These are phyloP conservation scores for Globisporangium cederbergense DNA, from an alignment of 352 stramenopile genomes.

Conservation along the genomic window DNA sequence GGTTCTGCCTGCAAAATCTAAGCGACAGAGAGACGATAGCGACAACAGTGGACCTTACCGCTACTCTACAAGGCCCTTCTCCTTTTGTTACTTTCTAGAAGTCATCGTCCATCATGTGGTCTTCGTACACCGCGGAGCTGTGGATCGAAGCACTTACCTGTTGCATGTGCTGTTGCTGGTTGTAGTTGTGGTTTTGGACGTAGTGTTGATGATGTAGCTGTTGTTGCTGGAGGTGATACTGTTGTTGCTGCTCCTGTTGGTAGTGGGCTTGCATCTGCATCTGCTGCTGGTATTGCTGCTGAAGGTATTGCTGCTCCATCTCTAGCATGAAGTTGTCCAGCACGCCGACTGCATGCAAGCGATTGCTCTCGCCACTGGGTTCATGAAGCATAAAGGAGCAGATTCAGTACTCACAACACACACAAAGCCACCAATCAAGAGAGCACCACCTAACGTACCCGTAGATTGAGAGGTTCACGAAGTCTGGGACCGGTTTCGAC, in stretches of 20 bases:
- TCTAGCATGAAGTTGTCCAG: constrained; percentile 60
- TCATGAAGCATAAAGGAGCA: not conserved
- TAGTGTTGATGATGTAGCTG: constrained; percentile 25
- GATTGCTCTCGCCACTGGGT: constrained; percentile 36
- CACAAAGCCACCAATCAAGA: not conserved
- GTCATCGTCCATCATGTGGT: constrained; percentile 65
- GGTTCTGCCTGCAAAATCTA: not conserved
- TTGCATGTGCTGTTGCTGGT: constrained; percentile 21
- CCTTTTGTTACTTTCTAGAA: constrained; percentile 20
- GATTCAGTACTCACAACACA: not conserved
- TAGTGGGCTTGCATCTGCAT: constrained; percentile 24
- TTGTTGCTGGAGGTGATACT: constrained; percentile 22
- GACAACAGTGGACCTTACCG: constrained; percentile 2
- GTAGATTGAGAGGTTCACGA: constrained; percentile 69
- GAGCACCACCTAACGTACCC: constrained; percentile 29
- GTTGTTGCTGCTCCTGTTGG: constrained; percentile 34
- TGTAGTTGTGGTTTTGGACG: constrained; percentile 13
- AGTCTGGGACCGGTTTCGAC: constrained; percentile 19
- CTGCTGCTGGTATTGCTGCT: constrained; percentile 31
- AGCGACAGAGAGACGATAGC: not conserved
- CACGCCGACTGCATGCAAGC: constrained; percentile 49
- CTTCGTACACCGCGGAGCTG: constrained; percentile 23
- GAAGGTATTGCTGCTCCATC: constrained; percentile 49
- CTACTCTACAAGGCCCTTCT: not conserved
- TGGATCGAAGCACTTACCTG: constrained; percentile 13